A percentile compares a stretch with the other conserved stretches of the same genome.
Evolutionary conservation across 176 grass and related monocot species (phyloP).

Genomic region (Poa annua): DNA sequence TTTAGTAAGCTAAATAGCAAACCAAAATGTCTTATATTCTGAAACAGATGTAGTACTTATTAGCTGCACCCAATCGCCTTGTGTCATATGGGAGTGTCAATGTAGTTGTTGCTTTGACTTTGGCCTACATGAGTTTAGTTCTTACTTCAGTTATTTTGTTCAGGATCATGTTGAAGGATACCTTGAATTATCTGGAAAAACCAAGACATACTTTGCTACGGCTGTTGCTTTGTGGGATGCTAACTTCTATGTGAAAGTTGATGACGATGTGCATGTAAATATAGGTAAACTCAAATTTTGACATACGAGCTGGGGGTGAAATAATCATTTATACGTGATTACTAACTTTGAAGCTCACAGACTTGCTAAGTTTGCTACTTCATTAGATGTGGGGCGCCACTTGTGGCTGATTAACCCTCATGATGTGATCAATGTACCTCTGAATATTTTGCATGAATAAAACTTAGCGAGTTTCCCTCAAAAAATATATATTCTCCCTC

Average conservation of each 20-base stretch:
- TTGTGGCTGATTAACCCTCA: too few species aligned
- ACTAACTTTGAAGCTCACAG: too few species aligned
- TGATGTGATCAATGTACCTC: too few species aligned
- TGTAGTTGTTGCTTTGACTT: slow-evolving; percentile 22
- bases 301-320: neutral
- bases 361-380: too few species aligned
- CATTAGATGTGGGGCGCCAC: too few species aligned
- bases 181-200: slow-evolving; percentile 89
- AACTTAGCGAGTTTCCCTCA: too few species aligned
- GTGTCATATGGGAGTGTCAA: neutral
- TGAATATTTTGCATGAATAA: too few species aligned
- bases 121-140: neutral
- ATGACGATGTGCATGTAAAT: slow-evolving; percentile 97
- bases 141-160: slow-evolving; percentile 33
- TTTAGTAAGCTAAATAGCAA: too few species aligned
- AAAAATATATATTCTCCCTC: too few species aligned
- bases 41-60: neutral
- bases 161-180: slow-evolving; percentile 97
- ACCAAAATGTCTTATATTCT: too few species aligned
- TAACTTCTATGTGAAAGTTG: slow-evolving; percentile 92
- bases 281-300: slow-evolving; percentile 61
- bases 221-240: slow-evolving; percentile 91
- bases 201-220: slow-evolving; percentile 85
- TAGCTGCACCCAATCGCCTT: neutral
- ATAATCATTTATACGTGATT: neutral